Evolutionary conservation across 2,329 filamentous ascomycete genomes (phyloP).

Genomic region (Colletotrichum sansevieriae): DNA sequence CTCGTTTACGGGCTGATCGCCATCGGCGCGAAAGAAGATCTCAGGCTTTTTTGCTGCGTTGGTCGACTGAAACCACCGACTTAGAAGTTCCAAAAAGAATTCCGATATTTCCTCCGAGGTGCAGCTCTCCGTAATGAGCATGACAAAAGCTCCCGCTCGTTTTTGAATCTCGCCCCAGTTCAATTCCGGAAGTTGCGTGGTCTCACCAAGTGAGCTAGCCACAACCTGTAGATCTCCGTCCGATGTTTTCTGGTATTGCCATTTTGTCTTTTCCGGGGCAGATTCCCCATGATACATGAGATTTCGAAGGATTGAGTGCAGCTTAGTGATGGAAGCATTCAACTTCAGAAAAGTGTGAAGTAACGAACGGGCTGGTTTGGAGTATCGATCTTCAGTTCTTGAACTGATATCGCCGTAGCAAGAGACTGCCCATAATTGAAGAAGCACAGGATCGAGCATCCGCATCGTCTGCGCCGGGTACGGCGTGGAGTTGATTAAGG

Average conservation of each 20-base stretch:
- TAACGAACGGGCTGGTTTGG: slow-evolving; percentile 62
- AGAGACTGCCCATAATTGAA: slow-evolving; percentile 74
- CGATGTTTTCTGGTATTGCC: slow-evolving; percentile 64
- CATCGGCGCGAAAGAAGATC: slow-evolving; percentile 45
- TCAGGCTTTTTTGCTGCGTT: slow-evolving; percentile 46
- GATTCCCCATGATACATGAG: slow-evolving; percentile 67
- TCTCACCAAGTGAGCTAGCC: slow-evolving; percentile 41
- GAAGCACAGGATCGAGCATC: slow-evolving; percentile 68
- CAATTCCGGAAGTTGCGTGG: slow-evolving; percentile 46
- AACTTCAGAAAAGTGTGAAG: slow-evolving; percentile 71
- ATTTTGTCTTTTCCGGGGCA: slow-evolving; percentile 52
- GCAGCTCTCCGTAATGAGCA: slow-evolving; percentile 62
- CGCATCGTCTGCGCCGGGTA: slow-evolving; percentile 75
- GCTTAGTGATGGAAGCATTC: slow-evolving; percentile 63
- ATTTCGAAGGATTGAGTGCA: slow-evolving; percentile 64
- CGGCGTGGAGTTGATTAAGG: slow-evolving; percentile 72
- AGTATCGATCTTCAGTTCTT: slow-evolving; percentile 54
- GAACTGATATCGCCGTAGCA: slow-evolving; percentile 59
- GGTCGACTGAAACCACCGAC: slow-evolving; percentile 65
- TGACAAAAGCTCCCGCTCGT: slow-evolving; percentile 62
- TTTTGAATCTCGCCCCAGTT: slow-evolving; percentile 61
- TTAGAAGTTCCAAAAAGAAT: slow-evolving; percentile 71
- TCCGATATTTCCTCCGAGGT: slow-evolving; percentile 69
- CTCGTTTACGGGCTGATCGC: slow-evolving; percentile 55
- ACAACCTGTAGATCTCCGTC: slow-evolving; percentile 67